Base-by-base conservation (phyloP, 805 yeast species). In the Saitoella complicata region DNA sequence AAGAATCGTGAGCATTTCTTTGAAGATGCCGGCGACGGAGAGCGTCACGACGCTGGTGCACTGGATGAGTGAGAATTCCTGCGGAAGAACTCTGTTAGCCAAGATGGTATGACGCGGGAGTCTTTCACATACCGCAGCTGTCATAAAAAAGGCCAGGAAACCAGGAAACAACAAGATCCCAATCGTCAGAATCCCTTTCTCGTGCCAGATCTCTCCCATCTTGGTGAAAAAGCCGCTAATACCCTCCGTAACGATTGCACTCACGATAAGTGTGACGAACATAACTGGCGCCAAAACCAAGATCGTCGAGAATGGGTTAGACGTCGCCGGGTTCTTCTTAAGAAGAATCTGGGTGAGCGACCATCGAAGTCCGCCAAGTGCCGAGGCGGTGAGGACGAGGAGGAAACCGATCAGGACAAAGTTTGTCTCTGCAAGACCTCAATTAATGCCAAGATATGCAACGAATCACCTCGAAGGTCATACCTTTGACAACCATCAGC, bases 311-410 rank as follows among this genome's bases (percentile, higher is more conserved):
- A 91, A 75, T 2, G 98, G 93, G 56, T 87, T 66, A 46, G 55
- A 39, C 4, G 78, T 73, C 44, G 75, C 63, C 31, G 66, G 68
- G 51, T 76, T 76, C 39, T 66, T 69, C 51, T 72, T 79, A 42
- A 91, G 64, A 34, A 88, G 68, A 21, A 91, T 60, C 57, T 91
- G 97, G 1, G 97, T 86, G 49, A 87, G 73, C 1, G 94, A 88
- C 98, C 98, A 91, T 50, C 98, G 72, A 43, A 91, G 65, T 0
- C 98, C 98, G 10, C 91, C 78, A 64, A 85, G 71, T 58, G 80
- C 71, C 1, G 94, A 75, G 4, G 95, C 87, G 1, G 72, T 63
- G 31, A 91, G 63, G 1, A 88, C 96, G 31, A 86, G 63, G 1
- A 75, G 44, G 21, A 85, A 75, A 1, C 98, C 97, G 1, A 78